Base-by-base conservation (phyloP, 306 rosid species). In the Gynostemma pentaphyllum region DNA sequence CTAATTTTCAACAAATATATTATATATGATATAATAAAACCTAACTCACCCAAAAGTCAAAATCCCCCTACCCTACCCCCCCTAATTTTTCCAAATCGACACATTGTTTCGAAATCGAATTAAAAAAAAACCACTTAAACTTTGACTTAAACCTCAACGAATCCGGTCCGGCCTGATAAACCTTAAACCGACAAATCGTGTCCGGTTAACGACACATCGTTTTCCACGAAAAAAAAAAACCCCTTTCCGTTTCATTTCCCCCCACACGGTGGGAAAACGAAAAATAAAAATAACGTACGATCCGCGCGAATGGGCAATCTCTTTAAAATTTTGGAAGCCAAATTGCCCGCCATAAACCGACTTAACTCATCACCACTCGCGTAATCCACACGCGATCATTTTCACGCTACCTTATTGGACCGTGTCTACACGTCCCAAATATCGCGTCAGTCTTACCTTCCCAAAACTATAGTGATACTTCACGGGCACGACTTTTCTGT, bases 401-500 rank as follows among this genome's bases (percentile, higher is more conserved):
- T 1, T 22, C 8, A 1, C 5, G 0, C 23, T 68, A 76, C 19
- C 2, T 22, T 1, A 71, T 29, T 81, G 40, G 78, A 12, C 16
- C 48, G 77, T 81, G 56, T 0, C 0, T 0, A 0, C 68, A 79
- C 77, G 27, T 0, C 2, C 0, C 0, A 0, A 0, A 2, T 0
- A 0, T 0, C 32, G 66, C 71, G 81, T 84, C 70, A 70, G 78
- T 80, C 73, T 51, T 59, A 19, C 59, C 7, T 13, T 49, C 81
- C 46, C 27, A 64, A 3, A 60, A 36, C 55, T 37, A 49, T 49
- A 71, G 74, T 80, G 72, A 78, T 71, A 65, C 92, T 80, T 78
- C 69, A 68, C 41, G 71, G 81, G 74, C 83, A 86, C 85, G 87
- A 57, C 78, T 79, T 83, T 72, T 45, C 27, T 22, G 42, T 48